Conservation (phyloP, 164 flowering plant species). For the Litsea cubeba region DNA sequence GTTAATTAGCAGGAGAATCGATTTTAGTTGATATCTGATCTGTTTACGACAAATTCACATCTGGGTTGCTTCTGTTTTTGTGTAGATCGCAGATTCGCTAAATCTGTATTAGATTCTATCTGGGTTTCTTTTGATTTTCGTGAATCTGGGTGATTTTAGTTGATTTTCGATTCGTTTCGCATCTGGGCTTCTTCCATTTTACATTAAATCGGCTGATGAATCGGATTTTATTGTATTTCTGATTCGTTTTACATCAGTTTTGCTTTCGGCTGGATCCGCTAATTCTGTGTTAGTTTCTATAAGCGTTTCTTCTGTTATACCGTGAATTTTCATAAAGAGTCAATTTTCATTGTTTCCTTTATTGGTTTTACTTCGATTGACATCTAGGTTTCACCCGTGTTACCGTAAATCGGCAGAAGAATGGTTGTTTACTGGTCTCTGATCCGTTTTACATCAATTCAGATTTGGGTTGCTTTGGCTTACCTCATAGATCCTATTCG, state of each 20-base stretch:
- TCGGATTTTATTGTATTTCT: not conserved
- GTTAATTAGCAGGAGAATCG: too few relatives aligned
- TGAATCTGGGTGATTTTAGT: not conserved
- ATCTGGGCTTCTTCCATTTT: not conserved
- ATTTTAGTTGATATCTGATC: too few relatives aligned
- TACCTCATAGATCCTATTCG: too few relatives aligned
- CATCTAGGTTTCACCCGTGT: constrained; percentile 2
- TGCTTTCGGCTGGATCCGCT: too few relatives aligned
- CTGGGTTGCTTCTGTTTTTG: not conserved
- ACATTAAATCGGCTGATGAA: not conserved
- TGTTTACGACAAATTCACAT: not conserved
- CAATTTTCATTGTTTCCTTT: too few relatives aligned
- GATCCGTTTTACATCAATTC: not conserved
- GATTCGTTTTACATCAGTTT: not conserved
- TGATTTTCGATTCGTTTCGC: not conserved
- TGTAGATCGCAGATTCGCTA: too few relatives aligned
- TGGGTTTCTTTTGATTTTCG: constrained; percentile 4
- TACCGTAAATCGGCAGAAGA: not conserved
- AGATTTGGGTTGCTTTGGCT: not conserved
- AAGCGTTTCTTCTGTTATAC: too few relatives aligned
- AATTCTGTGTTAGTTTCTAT: too few relatives aligned
- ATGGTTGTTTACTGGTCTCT: not conserved
- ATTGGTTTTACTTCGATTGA: too few relatives aligned
- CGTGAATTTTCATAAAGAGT: too few relatives aligned
- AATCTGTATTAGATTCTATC: not conserved